Conservation (phyloP, 352 stramenopile species). For the Phytophthora macrochlamydospora region DNA sequence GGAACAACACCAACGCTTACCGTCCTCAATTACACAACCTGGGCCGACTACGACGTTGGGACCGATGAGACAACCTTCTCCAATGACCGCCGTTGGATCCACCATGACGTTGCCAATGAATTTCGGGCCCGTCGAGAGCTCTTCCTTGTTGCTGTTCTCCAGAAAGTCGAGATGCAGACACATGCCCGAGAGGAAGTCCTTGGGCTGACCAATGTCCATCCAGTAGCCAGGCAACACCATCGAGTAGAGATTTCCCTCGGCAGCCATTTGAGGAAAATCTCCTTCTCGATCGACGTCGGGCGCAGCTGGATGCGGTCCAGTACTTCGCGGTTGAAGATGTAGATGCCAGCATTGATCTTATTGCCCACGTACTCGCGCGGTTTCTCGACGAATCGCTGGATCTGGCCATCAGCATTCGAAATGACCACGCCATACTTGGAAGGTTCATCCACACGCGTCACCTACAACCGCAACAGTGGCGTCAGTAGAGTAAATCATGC, state of each 20-base stretch:
- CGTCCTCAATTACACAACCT: constrained; percentile 85
- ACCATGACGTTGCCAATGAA: constrained; percentile 89
- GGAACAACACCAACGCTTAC: constrained; percentile 25
- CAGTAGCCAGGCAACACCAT: constrained; percentile 90
- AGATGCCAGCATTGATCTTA: constrained; percentile 92
- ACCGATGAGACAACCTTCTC: constrained; percentile 79
- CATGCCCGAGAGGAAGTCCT: constrained; percentile 90
- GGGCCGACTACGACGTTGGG: constrained; percentile 87
- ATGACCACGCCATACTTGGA: constrained; percentile 92
- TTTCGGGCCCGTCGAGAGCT: constrained; percentile 64
- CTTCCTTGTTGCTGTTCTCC: constrained; percentile 45
- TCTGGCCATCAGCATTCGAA: constrained; percentile 74
- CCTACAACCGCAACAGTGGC: constrained; percentile 2
- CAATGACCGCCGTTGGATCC: constrained; percentile 77
- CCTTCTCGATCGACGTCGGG: constrained; percentile 92
- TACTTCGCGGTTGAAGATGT: constrained; percentile 90
- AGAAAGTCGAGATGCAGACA: constrained; percentile 85
- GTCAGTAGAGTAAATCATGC: too few relatives aligned
- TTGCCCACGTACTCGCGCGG: constrained; percentile 89
- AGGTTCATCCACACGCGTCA: constrained; percentile 87
- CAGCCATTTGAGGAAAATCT: constrained; percentile 91
- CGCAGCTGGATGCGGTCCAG: constrained; percentile 87
- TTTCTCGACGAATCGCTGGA: constrained; percentile 92
- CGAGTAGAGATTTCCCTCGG: constrained; percentile 84
- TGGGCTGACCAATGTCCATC: constrained; percentile 92